A percentile compares a stretch with the other conserved stretches of the same genome.
These are phyloP conservation scores for Thalassiosira sp. DNA, from an alignment of 352 stramenopile genomes.

Conservation along the genomic window DNA sequence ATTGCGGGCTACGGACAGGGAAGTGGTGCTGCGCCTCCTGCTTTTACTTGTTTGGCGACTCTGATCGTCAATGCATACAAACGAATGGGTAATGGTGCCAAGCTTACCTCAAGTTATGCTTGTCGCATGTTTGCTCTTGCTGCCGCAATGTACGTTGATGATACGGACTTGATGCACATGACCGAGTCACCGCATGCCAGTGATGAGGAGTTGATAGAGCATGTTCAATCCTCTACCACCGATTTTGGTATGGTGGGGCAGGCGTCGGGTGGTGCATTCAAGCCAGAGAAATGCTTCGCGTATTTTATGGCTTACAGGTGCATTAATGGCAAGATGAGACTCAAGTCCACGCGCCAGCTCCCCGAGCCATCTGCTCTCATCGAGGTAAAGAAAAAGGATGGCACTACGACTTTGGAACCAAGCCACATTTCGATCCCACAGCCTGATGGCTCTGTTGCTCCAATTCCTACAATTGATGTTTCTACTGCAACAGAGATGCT, in stretches of 20 bases:
- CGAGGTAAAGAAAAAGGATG: neutral
- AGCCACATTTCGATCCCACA: slow-evolving; percentile 4
- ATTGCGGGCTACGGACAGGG: slow-evolving; percentile 13
- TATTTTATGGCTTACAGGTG: slow-evolving; percentile 1
- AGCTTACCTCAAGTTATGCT: neutral
- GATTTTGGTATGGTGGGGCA: neutral
- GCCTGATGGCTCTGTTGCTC: neutral
- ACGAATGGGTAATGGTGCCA: slow-evolving; percentile 6
- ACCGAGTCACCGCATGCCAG: fast-evolving
- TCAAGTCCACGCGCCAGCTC: neutral
- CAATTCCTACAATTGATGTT: neutral
- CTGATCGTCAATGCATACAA: slow-evolving; percentile 22
- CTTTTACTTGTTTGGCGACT: slow-evolving; percentile 9
- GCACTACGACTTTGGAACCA: neutral
- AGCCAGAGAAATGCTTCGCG: slow-evolving; percentile 17
- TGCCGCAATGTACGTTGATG: slow-evolving; percentile 18
- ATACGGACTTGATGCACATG: slow-evolving; percentile 18
- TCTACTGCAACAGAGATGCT: neutral
- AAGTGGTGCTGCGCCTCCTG: slow-evolving; percentile 4
- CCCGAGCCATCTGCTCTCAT: neutral
- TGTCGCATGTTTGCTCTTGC: slow-evolving; percentile 1
- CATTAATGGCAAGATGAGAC: neutral
- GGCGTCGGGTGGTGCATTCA: slow-evolving; percentile 9
- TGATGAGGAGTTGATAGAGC: neutral
- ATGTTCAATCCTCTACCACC: neutral